Conservation (phyloP, 129 eudicot species). For the Ambrosia trifida region DNA sequence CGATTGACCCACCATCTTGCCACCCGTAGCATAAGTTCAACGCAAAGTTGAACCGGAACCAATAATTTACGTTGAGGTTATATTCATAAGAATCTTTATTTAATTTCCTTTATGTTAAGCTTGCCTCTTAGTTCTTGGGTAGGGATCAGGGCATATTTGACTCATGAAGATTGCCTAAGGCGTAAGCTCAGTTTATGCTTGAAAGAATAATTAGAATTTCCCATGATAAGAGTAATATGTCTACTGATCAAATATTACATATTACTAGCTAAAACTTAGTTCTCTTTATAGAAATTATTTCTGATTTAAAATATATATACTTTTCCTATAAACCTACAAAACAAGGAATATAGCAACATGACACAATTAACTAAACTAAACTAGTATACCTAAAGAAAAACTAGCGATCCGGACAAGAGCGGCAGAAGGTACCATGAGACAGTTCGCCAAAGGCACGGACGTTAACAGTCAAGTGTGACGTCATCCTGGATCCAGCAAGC, state of each 20-base stretch:
- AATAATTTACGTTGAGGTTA: too few relatives aligned
- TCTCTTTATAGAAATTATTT: neutral
- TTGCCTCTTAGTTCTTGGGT: neutral
- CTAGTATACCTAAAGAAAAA: too few relatives aligned
- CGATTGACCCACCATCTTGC: too few relatives aligned
- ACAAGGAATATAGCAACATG: too few relatives aligned
- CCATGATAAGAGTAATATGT: constrained; percentile 6
- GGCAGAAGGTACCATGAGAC: constrained; percentile 98
- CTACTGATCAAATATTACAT: constrained; percentile 8
- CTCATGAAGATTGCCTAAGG: neutral
- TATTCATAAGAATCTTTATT: neutral
- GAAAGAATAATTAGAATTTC: neutral
- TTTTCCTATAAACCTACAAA: constrained; percentile 2
- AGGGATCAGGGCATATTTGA: neutral
- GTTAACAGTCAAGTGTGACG: constrained; percentile 57
- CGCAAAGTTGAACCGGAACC: too few relatives aligned
- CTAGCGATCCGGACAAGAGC: constrained; percentile 99
- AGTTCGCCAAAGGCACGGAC: constrained; percentile 82
- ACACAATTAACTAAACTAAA: too few relatives aligned
- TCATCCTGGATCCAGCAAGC: constrained; percentile 54
- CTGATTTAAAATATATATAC: neutral
- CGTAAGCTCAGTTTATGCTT: neutral
- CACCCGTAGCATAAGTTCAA: too few relatives aligned
- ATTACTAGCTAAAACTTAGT: neutral
- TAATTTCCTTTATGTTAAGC: neutral